Evolutionary conservation across 2,329 filamentous ascomycete genomes (phyloP), one percentile per base, ranked within the genome.

Genomic region (Colletotrichum trifolii): DNA sequence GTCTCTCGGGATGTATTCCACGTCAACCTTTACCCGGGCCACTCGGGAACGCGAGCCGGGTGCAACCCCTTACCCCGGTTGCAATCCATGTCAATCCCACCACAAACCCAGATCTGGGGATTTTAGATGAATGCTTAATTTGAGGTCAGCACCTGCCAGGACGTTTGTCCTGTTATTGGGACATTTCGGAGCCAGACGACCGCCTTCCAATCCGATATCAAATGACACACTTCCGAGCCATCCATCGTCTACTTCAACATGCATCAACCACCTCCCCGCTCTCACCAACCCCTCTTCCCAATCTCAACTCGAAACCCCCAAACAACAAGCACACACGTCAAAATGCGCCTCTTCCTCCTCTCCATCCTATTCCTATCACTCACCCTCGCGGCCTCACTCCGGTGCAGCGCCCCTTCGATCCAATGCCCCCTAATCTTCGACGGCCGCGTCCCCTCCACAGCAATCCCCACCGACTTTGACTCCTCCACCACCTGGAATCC

Each of bases 341-440:
- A 17, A 17, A 17, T 17, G 17, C 17, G 17, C 17, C 17, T 17
- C 55, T 17, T 60, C 15, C 55, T 60, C 43, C 49, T 60, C 38
- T 15, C 60, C 3, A 12, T 33, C 4, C 17, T 12, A 7, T 17
- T 17, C 17, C 17, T 17, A 17, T 17, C 17, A 17, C 17, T 17
- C 17, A 38, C 56, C 25, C 40, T 62, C 34, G 48, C 53, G 5
- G 34, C 48, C 3, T 11, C 46, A 10, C 36, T 43, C 2, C 7
- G 6, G 15, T 65, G 62, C 40, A 13, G 42, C 4, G 46, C 62
- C 9, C 17, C 17, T 17, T 11, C 34, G 9, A 61, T 73, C 60
- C 71, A 71, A 52, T 78, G 77, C 69, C 76, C 77, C 53, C 50
- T 78, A 56, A 65, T 78, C 60, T 75, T 79, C 64, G 76, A 78